Evolutionary conservation across 805 yeast species (phyloP), one percentile per base, ranked within the genome.

Genomic region (Lipomyces japonicus): DNA sequence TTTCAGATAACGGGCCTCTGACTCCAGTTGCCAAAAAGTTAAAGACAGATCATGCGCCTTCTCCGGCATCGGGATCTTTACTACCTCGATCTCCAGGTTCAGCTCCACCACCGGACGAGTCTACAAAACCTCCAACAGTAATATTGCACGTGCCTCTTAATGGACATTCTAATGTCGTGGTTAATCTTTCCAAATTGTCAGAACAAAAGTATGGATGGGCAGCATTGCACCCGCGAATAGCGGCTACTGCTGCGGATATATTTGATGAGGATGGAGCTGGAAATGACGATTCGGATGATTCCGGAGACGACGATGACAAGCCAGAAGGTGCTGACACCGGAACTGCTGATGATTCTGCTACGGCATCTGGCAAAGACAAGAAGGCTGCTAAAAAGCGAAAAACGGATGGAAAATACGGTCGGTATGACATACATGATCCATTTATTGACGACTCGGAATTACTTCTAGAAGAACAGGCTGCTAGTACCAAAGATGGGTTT

Each of bases 391-490:
- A 73, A 75, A 61, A 75, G 78, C 35, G 84, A 84, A 77, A 89
- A 46, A 79, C 85, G 57, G 87, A 89, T 31, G 96, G 96, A 2
- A 88, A 86, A 63, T 58, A 48, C 26, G 61, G 58, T 19, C 36
- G 44, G 10, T 93, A 93, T 68, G 98, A 93, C 65, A 74, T 79
- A 42, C 82, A 86, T 53, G 99, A 93, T 67, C 98, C 97, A 2
- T 93, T 93, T 63, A 93, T 93, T 51, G 99, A 93, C 69, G 98
- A 93, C 68, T 78, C 87, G 14, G 99, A 93, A 68, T 71, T 89
- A 60, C 77, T 80, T 50, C 85, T 93, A 85, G 98, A 93, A 68
- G 96, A 90, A 66, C 95, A 86, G 62, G 81, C 95, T 6, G 90
- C 91, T 2, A 81, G 91, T 1, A 89, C 96, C 0, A 85, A 85